Evolutionary conservation across 108 stramenopile species (phyloP).

Genomic region (Schizochytrium sp.): DNA sequence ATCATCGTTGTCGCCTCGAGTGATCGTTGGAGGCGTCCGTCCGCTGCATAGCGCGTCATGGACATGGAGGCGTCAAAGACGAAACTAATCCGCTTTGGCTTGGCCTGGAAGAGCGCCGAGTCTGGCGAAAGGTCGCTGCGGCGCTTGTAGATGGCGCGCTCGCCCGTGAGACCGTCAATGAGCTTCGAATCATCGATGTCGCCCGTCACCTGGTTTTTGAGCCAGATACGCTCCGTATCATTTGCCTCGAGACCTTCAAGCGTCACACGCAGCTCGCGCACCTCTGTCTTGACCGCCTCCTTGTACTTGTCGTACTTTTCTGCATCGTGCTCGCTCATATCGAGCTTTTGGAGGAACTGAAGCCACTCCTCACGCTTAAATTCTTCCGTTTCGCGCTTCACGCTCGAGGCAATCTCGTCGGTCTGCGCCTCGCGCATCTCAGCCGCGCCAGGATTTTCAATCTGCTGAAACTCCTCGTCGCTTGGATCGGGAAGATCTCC

Average conservation of each 20-base stretch:
- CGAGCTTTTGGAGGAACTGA: constrained; percentile 56
- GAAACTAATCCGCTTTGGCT: constrained; percentile 30
- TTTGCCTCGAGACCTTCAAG: constrained; percentile 50
- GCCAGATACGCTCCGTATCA: constrained; percentile 61
- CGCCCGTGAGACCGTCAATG: constrained; percentile 70
- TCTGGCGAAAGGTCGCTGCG: constrained; percentile 46
- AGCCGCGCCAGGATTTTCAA: constrained; percentile 1
- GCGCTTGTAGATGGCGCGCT: constrained; percentile 67
- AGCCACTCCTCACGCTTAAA: constrained; percentile 62
- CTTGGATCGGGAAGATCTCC: background rate
- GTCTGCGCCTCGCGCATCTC: constrained; percentile 52
- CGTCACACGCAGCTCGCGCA: constrained; percentile 49
- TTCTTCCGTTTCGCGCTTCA: constrained; percentile 44
- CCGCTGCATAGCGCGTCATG: constrained; percentile 80
- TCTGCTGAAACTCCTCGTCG: constrained; percentile 8
- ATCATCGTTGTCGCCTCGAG: constrained; percentile 70
- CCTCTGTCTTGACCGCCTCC: constrained; percentile 48
- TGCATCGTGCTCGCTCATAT: constrained; percentile 69
- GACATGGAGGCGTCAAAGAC: constrained; percentile 64
- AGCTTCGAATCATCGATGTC: constrained; percentile 71
- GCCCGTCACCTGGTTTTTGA: constrained; percentile 61
- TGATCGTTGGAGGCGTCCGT: constrained; percentile 61
- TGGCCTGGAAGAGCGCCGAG: background rate
- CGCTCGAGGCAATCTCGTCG: constrained; percentile 57
- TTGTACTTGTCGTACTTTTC: constrained; percentile 56